These are phyloP conservation scores for Blastocystis sp. DNA, from an alignment of 352 stramenopile species.

Conservation along the genomic window DNA sequence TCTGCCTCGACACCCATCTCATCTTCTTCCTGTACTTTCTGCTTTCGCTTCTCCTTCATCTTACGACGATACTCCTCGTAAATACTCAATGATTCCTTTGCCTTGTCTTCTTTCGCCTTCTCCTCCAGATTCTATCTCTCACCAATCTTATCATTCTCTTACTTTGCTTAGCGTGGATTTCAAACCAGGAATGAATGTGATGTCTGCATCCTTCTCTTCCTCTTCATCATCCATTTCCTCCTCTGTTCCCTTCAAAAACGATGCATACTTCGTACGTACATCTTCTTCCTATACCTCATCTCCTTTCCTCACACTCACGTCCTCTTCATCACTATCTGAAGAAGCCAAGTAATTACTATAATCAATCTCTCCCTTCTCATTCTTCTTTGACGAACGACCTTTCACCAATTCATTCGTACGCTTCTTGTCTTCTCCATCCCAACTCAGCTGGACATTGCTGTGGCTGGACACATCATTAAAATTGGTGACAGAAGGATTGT, in stretches of 20 bases:
- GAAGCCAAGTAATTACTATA: conserved; percentile 25
- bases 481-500: conserved; percentile 1
- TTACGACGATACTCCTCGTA: conserved; percentile 47
- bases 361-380: conserved; percentile 61
- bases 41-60: conserved; percentile 51
- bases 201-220: conserved; percentile 35
- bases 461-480: conserved; percentile 46
- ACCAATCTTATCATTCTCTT: background rate
- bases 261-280: background rate
- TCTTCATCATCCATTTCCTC: conserved; percentile 29
- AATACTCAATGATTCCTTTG: background rate
- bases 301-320: background rate
- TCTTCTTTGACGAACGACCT: conserved; percentile 23
- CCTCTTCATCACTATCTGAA: conserved; percentile 30
- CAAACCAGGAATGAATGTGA: conserved; percentile 57
- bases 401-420: conserved; percentile 40
- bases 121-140: conserved; percentile 9
- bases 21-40: background rate
- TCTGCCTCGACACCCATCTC: background rate
- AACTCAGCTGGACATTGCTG: conserved; percentile 39
- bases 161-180: conserved; percentile 23
- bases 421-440: conserved; percentile 26
- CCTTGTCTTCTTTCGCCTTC: conserved; percentile 9
- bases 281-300: background rate
- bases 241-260: conserved; percentile 6